Conservation (phyloP, 306 rosid species). For the Notholithocarpus densiflorus region DNA sequence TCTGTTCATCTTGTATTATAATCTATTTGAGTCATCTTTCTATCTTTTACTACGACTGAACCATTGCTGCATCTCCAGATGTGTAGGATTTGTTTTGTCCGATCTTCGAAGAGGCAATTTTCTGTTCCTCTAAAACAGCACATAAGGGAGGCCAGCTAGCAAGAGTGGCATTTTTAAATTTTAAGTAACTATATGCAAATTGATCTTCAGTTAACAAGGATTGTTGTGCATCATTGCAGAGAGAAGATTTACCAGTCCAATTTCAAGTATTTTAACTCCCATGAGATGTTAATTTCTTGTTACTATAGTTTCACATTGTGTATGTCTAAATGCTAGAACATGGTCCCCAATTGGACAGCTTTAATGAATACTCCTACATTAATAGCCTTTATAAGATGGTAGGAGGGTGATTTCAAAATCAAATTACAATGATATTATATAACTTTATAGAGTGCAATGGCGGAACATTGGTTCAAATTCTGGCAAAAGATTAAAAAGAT, state of each 20-base stretch:
- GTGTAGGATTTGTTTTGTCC: no score
- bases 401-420: slow-evolving; percentile 9
- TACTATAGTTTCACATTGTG: not conserved
- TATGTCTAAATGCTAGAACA: not conserved
- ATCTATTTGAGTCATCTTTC: not conserved
- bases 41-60: not conserved
- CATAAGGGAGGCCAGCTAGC: no score
- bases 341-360: not conserved
- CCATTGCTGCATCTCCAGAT: no score
- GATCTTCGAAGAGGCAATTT: no score
- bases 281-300: not conserved
- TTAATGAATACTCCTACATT: not conserved
- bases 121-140: no score
- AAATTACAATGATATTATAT: not conserved
- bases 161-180: not conserved
- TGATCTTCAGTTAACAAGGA: not conserved
- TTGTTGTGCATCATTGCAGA: not conserved
- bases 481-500: not conserved
- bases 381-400: not conserved
- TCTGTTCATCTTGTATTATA: not conserved
- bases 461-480: slow-evolving; percentile 23
- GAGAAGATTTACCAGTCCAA: not conserved
- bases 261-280: not conserved
- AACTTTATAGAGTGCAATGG: slow-evolving; percentile 4
- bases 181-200: not conserved